These are phyloP conservation scores for Lactifluus hygrophoroides DNA, from an alignment of 768 basidiomycete species.

Conservation along the genomic window DNA sequence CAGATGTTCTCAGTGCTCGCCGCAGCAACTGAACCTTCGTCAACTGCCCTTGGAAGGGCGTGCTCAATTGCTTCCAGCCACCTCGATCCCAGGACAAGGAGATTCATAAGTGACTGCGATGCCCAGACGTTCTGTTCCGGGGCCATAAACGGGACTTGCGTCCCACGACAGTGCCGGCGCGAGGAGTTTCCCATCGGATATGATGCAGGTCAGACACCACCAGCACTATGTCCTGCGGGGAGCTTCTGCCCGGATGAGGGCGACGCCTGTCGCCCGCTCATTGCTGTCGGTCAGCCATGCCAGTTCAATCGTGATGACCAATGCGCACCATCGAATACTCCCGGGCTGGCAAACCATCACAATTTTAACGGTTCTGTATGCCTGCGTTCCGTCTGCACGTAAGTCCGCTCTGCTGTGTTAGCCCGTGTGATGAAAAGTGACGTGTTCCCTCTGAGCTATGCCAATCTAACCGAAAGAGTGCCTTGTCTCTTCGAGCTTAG, in stretches of 20 bases:
- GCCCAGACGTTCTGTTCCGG: constrained; percentile 17
- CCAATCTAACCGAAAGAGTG: constrained; percentile 32
- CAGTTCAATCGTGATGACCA: constrained; percentile 21
- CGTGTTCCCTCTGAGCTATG: constrained; percentile 24
- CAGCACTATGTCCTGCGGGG: constrained; percentile 10
- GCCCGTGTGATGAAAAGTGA: neutral
- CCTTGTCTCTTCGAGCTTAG: constrained; percentile 35
- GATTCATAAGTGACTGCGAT: constrained; percentile 17
- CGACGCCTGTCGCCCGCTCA: constrained; percentile 12
- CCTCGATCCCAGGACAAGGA: constrained; percentile 16
- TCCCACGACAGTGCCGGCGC: constrained; percentile 16
- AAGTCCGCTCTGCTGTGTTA: neutral
- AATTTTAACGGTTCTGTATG: constrained; percentile 14
- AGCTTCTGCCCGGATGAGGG: constrained; percentile 20
- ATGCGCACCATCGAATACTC: constrained; percentile 6
- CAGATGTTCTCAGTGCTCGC: neutral
- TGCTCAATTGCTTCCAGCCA: constrained; percentile 13
- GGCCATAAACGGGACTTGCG: constrained; percentile 13
- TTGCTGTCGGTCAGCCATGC: constrained; percentile 13
- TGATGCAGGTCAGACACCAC: neutral
- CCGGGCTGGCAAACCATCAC: constrained; percentile 5
- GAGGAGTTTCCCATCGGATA: constrained; percentile 18
- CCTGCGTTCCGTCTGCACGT: constrained; percentile 18
- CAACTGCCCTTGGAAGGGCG: constrained; percentile 6
- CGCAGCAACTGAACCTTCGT: neutral